phyloP scores from a whole-genome alignment of 2,329 filamentous ascomycete genomes.

The Diaporthe destruens region DNA sequence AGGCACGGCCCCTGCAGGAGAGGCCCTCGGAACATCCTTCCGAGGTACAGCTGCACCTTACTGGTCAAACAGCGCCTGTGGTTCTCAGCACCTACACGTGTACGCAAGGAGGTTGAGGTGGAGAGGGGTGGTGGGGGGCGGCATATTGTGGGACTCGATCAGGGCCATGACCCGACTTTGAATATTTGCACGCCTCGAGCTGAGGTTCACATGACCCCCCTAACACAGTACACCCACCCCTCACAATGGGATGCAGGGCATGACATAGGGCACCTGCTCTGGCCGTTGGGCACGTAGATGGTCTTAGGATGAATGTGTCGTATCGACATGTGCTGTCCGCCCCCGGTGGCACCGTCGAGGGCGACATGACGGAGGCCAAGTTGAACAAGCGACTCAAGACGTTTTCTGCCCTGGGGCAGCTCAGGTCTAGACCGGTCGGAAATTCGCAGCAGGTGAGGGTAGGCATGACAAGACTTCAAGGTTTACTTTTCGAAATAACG shows the following conservation, averaged over 20 bases:
- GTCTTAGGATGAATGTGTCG: slow-evolving; percentile 12
- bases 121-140: slow-evolving; percentile 1
- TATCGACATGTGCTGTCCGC: slow-evolving; percentile 14
- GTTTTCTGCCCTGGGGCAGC: not conserved
- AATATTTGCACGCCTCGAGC: not conserved
- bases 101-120: not conserved
- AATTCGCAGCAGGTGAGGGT: slow-evolving; percentile 13
- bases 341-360: slow-evolving; percentile 15
- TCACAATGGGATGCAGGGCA: slow-evolving; percentile 15
- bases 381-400: slow-evolving; percentile 25
- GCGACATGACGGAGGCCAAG: slow-evolving; percentile 22
- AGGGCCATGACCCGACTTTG: slow-evolving; percentile 1
- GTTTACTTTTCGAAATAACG: slow-evolving; percentile 12
- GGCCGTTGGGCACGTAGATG: slow-evolving; percentile 32
- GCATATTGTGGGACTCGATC: slow-evolving; percentile 18
- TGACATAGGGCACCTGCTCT: slow-evolving; percentile 26
- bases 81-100: not conserved
- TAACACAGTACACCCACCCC: too few relatives aligned
- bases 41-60: slow-evolving; percentile 20
- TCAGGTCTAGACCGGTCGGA: slow-evolving; percentile 26
- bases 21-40: slow-evolving; percentile 27
- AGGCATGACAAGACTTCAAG: slow-evolving; percentile 22
- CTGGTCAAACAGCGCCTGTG: slow-evolving; percentile 18
- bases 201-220: not conserved
- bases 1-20: slow-evolving; percentile 32